Conservation (phyloP, 805 yeast genomes). For the Sugiyamaella floridensis region DNA sequence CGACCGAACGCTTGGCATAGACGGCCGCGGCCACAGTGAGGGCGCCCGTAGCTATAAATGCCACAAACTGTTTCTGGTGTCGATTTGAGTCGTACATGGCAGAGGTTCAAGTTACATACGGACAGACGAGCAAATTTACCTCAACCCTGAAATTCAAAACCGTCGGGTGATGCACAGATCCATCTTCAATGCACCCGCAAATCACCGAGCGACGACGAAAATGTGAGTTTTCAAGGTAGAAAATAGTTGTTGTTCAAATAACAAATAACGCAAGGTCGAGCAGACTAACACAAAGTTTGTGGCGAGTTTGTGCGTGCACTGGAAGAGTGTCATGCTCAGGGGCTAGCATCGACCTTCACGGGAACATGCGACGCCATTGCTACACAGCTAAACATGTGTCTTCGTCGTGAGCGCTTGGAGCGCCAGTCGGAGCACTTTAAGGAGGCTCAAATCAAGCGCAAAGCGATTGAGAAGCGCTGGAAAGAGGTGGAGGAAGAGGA, state of each 20-base stretch:
- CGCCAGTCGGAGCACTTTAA: slow-evolving; percentile 41
- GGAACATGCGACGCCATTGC: slow-evolving; percentile 84
- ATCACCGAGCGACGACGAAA: slow-evolving; percentile 43
- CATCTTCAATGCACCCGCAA: slow-evolving; percentile 45
- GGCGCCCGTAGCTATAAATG: slow-evolving; percentile 66
- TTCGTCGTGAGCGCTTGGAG: slow-evolving; percentile 71
- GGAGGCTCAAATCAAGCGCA: slow-evolving; percentile 51
- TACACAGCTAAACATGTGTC: slow-evolving; percentile 68
- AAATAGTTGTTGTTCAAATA: too few relatives aligned
- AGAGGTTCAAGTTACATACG: not conserved
- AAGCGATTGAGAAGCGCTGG: slow-evolving; percentile 49
- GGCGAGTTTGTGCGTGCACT: slow-evolving; percentile 76
- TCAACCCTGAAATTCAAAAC: not conserved
- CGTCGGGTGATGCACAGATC: not conserved
- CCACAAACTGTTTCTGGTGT: slow-evolving; percentile 49
- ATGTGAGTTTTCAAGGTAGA: slow-evolving; percentile 28
- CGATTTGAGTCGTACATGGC: slow-evolving; percentile 20
- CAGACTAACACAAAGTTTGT: slow-evolving; percentile 49
- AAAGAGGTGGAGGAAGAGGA: slow-evolving; percentile 65
- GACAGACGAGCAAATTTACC: not conserved
- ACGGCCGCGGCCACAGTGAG: slow-evolving; percentile 66
- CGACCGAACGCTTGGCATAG: slow-evolving; percentile 67
- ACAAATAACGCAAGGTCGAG: too few relatives aligned
- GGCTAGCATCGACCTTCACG: slow-evolving; percentile 59
- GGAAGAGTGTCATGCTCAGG: slow-evolving; percentile 73